These are phyloP conservation scores for Basipetospora chlamydospora DNA, from an alignment of 2,329 filamentous ascomycete species.

Conservation along the genomic window DNA sequence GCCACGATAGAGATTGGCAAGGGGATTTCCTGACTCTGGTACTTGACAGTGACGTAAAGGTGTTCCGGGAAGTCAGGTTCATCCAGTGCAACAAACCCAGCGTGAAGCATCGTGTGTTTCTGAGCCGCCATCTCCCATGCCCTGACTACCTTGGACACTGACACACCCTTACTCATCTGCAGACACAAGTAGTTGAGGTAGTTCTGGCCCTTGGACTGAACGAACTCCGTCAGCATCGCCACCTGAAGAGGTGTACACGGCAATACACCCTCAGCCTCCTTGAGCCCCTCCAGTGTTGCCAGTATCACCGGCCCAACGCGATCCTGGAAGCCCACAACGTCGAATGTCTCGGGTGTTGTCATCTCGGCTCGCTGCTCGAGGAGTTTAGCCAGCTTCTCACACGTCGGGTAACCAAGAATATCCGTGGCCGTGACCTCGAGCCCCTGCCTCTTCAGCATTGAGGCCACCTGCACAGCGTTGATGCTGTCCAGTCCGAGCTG, in stretches of 20 bases:
- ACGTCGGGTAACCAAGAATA: constrained; percentile 50
- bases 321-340: neutral
- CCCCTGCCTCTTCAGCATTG: constrained; percentile 45
- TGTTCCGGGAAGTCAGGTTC: constrained; percentile 34
- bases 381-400: constrained; percentile 13
- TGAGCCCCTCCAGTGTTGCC: neutral
- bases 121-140: constrained; percentile 45
- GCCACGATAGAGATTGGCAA: constrained; percentile 9
- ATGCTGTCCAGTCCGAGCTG: constrained; percentile 87
- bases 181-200: constrained; percentile 66
- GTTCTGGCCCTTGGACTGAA: constrained; percentile 47
- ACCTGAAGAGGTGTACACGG: constrained; percentile 71
- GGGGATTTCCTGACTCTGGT: constrained; percentile 15
- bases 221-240: constrained; percentile 64
- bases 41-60: constrained; percentile 64
- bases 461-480: constrained; percentile 65
- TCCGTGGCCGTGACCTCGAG: constrained; percentile 51
- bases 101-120: constrained; percentile 58
- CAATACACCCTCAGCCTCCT: constrained; percentile 40
- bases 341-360: neutral
- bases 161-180: constrained; percentile 25
- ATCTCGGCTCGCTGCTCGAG: neutral
- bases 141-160: constrained; percentile 24
- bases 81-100: constrained; percentile 49
- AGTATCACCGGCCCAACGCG: neutral